Percentiles rank a stretch among this genome's conserved stretches.
Evolutionary conservation across 345 rosid genomes (phyloP).

Genomic region (Eucalyptus caleyi): DNA sequence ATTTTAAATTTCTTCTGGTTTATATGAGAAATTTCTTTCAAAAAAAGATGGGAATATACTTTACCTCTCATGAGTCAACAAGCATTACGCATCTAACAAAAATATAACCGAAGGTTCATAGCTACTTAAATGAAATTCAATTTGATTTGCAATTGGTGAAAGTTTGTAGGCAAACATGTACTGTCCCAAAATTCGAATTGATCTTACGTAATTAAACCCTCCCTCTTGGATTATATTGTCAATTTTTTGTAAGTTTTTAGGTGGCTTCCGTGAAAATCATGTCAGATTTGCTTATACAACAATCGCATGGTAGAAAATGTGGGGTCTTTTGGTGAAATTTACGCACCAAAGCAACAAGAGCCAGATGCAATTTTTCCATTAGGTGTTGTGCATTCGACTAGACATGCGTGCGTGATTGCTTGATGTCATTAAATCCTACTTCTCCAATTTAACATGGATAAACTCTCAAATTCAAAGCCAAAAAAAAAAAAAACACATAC

Average conservation of each 20-base stretch:
- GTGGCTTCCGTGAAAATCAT: not conserved
- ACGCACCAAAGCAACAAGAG: not conserved
- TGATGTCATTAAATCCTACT: not conserved
- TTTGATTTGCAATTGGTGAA: too few relatives aligned
- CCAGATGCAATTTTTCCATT: not conserved
- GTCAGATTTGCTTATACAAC: not conserved
- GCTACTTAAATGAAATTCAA: too few relatives aligned
- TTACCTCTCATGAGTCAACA: not conserved
- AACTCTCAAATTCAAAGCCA: not conserved
- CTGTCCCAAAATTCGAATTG: not conserved
- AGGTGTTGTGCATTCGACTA: not conserved
- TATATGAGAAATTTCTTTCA: not conserved
- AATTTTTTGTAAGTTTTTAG: not conserved
- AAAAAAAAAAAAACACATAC: too few relatives aligned
- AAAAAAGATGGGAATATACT: not conserved
- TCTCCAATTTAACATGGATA: not conserved
- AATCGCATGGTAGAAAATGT: not conserved
- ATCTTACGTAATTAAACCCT: too few relatives aligned
- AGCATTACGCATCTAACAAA: not conserved
- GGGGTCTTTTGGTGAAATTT: not conserved
- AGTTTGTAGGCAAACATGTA: not conserved
- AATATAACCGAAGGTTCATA: too few relatives aligned
- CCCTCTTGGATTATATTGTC: not conserved
- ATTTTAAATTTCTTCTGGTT: too few relatives aligned
- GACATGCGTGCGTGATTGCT: not conserved